Base-by-base conservation (phyloP, 2,329 filamentous ascomycete genomes). In the Ceratocystis destructans region DNA sequence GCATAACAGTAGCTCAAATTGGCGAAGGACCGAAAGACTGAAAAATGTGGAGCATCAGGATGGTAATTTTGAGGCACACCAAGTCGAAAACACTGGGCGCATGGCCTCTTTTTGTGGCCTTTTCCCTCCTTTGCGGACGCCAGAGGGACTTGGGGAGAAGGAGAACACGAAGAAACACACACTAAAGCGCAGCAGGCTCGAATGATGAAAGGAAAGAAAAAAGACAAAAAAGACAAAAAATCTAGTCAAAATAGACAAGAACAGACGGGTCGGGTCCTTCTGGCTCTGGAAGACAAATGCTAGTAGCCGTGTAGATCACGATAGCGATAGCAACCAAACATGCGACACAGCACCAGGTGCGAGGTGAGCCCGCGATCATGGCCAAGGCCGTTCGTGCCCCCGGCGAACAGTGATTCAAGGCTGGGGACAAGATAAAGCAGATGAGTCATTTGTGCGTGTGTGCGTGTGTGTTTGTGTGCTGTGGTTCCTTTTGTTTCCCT, bases 121-220 rank as follows among this genome's bases (percentile, higher is more conserved):
- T 12, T 41, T 10, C 37, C 10, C 37, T 41, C 37, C 37, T 41
- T 41, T 41, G 12, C 10, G 37, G 37, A 12, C 37, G 37, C 10
- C 37, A 41, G 53, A 28, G 25, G 2, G 25, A 3, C 25, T 28
- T 28, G 50, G 50, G 22, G 17, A 4, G 53, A 5, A 12, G 25
- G 28, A 10, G 28, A 7, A 64, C 15, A 64, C 67, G 59, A 62
- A 48, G 44, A 50, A 64, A 20, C 44, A 64, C 33, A 67, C 33
- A 67, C 61, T 62, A 64, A 62, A 55, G 33, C 37, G 22, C 55
- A 15, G n/a, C 33, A n/a, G 55, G 6, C 4, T 5, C 1, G 15
- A n/a, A 31, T 10, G 7, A 10, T 6, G 55, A 4, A 28, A 28
- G 3, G 25, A 3, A 3, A n/a, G 28, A 59, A 31, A 15, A 15